Evolutionary conservation across 129 eudicot species (phyloP).

Genomic region (Chrysanthemum makinoi): DNA sequence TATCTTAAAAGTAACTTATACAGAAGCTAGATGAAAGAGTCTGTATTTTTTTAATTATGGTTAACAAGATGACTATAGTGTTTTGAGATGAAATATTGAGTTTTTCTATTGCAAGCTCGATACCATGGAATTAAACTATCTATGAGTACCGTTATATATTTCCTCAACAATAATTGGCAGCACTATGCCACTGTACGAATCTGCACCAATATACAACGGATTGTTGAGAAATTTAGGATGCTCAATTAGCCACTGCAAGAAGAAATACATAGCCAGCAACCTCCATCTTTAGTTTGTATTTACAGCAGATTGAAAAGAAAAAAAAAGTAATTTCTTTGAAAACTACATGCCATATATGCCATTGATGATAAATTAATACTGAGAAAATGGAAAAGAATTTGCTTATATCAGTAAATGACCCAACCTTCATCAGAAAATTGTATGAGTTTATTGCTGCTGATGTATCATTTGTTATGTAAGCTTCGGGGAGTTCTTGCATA

Average conservation of each 20-base stretch:
- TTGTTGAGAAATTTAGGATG: constrained; percentile 24
- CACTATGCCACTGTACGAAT: constrained; percentile 11
- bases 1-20: too few relatives aligned
- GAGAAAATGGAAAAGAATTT: neutral
- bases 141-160: constrained; percentile 12
- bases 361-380: neutral
- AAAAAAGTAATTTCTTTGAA: too few relatives aligned
- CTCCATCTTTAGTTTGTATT: neutral
- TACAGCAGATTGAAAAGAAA: neutral
- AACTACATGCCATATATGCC: neutral
- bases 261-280: neutral
- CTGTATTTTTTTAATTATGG: too few relatives aligned
- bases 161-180: constrained; percentile 15
- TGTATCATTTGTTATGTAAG: constrained; percentile 23
- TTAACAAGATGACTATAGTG: too few relatives aligned
- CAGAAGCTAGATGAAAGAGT: neutral
- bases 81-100: too few relatives aligned
- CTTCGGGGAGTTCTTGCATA: constrained; percentile 21
- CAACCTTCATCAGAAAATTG: constrained; percentile 33
- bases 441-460: constrained; percentile 12
- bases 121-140: neutral
- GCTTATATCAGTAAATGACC: neutral
- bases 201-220: constrained; percentile 21
- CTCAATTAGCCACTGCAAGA: constrained; percentile 17
- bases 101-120: too few relatives aligned